Evolutionary conservation across 192 early-diverging fungal genomes (phyloP).

Genomic region (Coemansia sp.): DNA sequence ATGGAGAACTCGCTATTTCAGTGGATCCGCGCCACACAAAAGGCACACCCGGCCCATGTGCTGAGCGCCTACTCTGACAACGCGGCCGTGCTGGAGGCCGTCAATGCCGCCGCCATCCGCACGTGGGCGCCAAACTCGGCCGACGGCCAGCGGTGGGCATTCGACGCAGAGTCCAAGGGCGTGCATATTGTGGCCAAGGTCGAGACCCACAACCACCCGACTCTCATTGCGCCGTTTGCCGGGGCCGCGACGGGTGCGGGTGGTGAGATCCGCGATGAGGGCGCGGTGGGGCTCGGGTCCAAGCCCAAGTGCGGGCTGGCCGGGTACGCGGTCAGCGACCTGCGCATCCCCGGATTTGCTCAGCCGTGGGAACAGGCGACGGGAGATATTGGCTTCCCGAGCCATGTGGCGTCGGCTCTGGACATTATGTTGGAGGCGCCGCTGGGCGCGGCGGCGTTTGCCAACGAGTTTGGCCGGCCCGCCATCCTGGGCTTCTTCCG

Average conservation of each 20-base stretch:
- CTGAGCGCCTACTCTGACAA: conserved; percentile 98
- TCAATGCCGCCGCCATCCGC: conserved; percentile 23
- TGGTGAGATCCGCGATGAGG: conserved; percentile 99
- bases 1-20: conserved; percentile 83
- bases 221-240: conserved; percentile 96
- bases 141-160: conserved; percentile 23
- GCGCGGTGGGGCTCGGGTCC: conserved; percentile 92
- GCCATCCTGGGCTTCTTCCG: conserved; percentile 95
- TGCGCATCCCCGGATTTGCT: conserved; percentile 80
- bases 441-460: conserved; percentile 95
- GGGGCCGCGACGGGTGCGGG: conserved; percentile 98
- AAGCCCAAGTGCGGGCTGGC: conserved; percentile 92
- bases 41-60: conserved; percentile 70
- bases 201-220: conserved; percentile 99
- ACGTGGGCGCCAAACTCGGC: conserved; percentile 26
- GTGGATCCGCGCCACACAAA: conserved; percentile 95
- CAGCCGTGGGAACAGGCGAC: conserved; percentile 87
- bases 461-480: conserved; percentile 98
- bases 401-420: conserved; percentile 83
- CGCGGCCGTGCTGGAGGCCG: conserved; percentile 81
- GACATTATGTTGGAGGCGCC: conserved; percentile 99
- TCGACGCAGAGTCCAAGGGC: conserved; percentile 12
- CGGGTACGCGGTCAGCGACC: conserved; percentile 93
- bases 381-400: conserved; percentile 72
- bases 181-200: conserved; percentile 95